A percentile compares a stretch with the other conserved stretches of the same genome.
Evolutionary conservation across 129 eudicot genomes (phyloP).

Genomic region (Escallonia herrerae): DNA sequence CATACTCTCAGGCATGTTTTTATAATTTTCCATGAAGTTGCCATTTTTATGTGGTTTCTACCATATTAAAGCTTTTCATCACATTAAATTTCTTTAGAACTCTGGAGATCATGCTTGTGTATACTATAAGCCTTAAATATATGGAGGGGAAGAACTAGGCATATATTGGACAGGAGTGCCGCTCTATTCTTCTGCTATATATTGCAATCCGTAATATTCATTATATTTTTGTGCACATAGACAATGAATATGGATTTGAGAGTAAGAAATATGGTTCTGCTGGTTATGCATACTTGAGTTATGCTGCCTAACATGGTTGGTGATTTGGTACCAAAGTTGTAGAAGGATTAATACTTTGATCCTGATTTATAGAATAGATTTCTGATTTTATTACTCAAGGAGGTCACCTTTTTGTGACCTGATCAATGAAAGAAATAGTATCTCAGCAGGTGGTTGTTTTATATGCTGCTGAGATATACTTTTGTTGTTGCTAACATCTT

Average conservation of each 20-base stretch:
- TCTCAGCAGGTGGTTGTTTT: too few species aligned
- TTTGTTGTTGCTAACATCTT: too few species aligned
- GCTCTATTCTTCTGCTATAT: not conserved
- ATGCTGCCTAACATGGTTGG: constrained; percentile 98
- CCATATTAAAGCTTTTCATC: constrained; percentile 1
- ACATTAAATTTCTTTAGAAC: not conserved
- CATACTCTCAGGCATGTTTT: constrained; percentile 65
- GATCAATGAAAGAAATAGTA: too few species aligned
- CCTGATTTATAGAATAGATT: too few species aligned
- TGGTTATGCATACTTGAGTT: constrained; percentile 66
- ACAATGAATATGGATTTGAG: constrained; percentile 85
- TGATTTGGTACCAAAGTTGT: too few species aligned
- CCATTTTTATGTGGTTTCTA: too few species aligned
- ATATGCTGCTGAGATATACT: too few species aligned
- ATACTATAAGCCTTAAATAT: not conserved
- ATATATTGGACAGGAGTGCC: too few species aligned
- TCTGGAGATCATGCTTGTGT: not conserved
- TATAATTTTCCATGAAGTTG: not conserved
- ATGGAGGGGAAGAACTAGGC: too few species aligned
- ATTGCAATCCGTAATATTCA: not conserved
- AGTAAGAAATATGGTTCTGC: constrained; percentile 53
- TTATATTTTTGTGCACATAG: constrained; percentile 48
- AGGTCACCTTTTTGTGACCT: too few species aligned
- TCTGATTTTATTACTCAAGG: too few species aligned
- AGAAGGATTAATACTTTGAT: too few species aligned